Evolutionary conservation across 768 basidiomycete species (phyloP).

Genomic region (Mrakia gelida): DNA sequence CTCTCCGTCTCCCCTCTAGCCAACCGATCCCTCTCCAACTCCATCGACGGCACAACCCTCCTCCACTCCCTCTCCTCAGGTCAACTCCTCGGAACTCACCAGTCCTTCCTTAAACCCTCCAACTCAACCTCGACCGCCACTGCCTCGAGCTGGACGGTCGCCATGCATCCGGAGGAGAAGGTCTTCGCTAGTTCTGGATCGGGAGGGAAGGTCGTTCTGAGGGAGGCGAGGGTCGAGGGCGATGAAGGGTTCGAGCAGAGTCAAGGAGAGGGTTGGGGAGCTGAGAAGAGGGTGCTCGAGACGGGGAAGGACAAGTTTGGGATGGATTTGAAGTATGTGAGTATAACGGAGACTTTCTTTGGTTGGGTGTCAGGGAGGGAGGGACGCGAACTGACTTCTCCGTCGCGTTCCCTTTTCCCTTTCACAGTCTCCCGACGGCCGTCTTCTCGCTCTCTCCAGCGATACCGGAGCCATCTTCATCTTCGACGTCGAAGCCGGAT

Average conservation of each 20-base stretch:
- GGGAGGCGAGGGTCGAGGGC: constrained; percentile 2
- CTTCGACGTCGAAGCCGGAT: constrained; percentile 68
- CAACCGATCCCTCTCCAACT: constrained; percentile 65
- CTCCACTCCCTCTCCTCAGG: constrained; percentile 61
- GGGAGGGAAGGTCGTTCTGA: constrained; percentile 23
- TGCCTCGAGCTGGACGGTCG: constrained; percentile 22
- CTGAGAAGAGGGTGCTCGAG: constrained; percentile 39
- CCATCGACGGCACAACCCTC: constrained; percentile 74
- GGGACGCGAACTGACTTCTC: constrained; percentile 34
- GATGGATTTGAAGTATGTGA: constrained; percentile 48
- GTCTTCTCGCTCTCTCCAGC: constrained; percentile 70
- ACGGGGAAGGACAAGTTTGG: constrained; percentile 45
- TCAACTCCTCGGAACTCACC: constrained; percentile 7
- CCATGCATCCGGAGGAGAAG: constrained; percentile 23
- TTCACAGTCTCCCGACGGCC: constrained; percentile 78
- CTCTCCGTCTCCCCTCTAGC: constrained; percentile 66
- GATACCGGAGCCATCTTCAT: constrained; percentile 86
- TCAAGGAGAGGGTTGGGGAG: constrained; percentile 28
- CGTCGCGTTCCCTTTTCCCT: background rate
- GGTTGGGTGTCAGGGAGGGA: constrained; percentile 69
- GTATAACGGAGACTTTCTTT: constrained; percentile 59
- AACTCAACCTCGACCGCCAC: constrained; percentile 34
- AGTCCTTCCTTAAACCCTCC: constrained; percentile 33
- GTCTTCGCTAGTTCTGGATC: constrained; percentile 25
- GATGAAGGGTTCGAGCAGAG: constrained; percentile 22